Conservation (phyloP, 768 basidiomycete species). For the Scleroderma citrinum region DNA sequence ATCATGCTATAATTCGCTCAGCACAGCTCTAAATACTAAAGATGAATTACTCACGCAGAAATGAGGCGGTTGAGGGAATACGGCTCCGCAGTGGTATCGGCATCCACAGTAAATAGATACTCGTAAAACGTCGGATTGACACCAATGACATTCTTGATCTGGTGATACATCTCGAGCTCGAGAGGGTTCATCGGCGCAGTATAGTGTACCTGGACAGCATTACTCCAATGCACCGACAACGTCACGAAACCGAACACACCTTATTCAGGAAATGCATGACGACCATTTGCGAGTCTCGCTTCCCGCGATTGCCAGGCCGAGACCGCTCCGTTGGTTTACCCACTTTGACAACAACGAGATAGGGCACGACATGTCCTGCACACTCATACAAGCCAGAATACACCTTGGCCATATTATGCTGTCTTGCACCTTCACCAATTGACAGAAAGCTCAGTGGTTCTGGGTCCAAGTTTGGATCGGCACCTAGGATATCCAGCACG, state of each 20-base stretch:
- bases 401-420: slow-evolving; percentile 97
- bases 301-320: slow-evolving; percentile 95
- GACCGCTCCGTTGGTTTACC: slow-evolving; percentile 93
- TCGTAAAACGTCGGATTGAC: slow-evolving; percentile 99
- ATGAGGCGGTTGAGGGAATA: slow-evolving; percentile 85
- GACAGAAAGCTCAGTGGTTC: slow-evolving; percentile 93
- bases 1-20: slow-evolving; percentile 63
- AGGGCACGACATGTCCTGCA: slow-evolving; percentile 93
- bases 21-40: background rate
- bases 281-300: slow-evolving; percentile 95
- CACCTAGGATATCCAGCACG: slow-evolving; percentile 93
- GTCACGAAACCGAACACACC: slow-evolving; percentile 34
- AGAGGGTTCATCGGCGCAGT: slow-evolving; percentile 94
- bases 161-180: slow-evolving; percentile 98
- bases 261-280: slow-evolving; percentile 98
- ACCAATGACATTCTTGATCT: slow-evolving; percentile 99
- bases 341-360: slow-evolving; percentile 86
- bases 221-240: too few species aligned
- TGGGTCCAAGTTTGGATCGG: slow-evolving; percentile 87
- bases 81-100: slow-evolving; percentile 90
- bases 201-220: slow-evolving; percentile 74
- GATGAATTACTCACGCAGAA: slow-evolving; percentile 68
- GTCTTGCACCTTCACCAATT: slow-evolving; percentile 90
- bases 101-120: slow-evolving; percentile 89
- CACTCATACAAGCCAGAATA: slow-evolving; percentile 95